Base-by-base conservation (phyloP, 2,329 filamentous ascomycete species). In the Geoglossum cookeanum region DNA sequence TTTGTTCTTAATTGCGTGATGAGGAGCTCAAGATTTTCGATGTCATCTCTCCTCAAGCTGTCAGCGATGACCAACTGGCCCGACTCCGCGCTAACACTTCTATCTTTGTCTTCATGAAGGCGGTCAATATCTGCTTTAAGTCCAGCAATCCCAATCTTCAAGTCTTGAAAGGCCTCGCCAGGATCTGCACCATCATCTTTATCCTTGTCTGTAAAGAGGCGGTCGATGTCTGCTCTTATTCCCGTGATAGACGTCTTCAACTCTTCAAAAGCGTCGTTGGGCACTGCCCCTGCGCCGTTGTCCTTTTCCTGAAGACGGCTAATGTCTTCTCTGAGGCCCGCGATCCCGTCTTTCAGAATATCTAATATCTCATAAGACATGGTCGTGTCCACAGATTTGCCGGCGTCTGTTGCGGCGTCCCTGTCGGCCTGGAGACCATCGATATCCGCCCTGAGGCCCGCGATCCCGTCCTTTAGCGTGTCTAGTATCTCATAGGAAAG, bases 401-500 rank as follows among this genome's bases (percentile, higher is more conserved):
- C 54, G 55, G n/a, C 15, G 17, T 22, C 37, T n/a, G 44, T 3
- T 30, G 8, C 54, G 11, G 29, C 6, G 13, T 35, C 17, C 15
- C n/a, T 33, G 2, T 35, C 17, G n/a, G 32, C 22, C 9, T 54
- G 51, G 17, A 55, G 37, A 3, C 44, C 76, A 58, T 90, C 85
- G 61, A 96, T 86, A 52, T 96, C 90, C 1, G 79, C 76, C 56
- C 83, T 82, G 15, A 97, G 76, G 45, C 77, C 78, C 48, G 85
- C 81, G 6, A 97, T 74, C 0, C 90, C 90, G n/a, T 82, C 78
- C 67, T 85, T 94, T 58, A 97, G 76, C 0, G 87, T 87, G 59
- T 95, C 87, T 0, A 96, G 75, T 9, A 96, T 90, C 69, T 96
- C 89, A 61, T 94, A 87, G 59, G 86, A 91, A 58, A 87, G 83